Evolutionary conservation across 1,139 yeast species (phyloP), one percentile per base, ranked within the genome.

Genomic region (Taphrina flavorubra): DNA sequence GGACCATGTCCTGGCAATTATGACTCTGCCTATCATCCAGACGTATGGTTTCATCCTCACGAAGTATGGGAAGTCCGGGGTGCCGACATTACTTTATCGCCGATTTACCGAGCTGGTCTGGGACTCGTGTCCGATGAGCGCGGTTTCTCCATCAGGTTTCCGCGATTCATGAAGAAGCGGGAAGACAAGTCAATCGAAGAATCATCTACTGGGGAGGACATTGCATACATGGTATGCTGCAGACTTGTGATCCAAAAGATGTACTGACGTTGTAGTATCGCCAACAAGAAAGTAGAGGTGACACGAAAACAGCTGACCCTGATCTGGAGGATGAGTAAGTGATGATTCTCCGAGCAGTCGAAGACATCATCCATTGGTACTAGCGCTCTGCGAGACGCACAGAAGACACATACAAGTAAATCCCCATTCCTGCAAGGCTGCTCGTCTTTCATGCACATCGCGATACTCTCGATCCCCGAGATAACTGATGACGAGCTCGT

Each of bases 61-160:
- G 80, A 83, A 61, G 83, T 94, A 6, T 92, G 96, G 81, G 99
- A 94, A 78, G 97, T 94, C 0, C 83, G 92, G 71, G 90, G 97
- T 0, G 99, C 99, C 0, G 99, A 94, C 79, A 82, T 94, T 67
- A 91, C 97, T 0, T 83, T 94, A 69, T 89, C 97, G 65, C 99
- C 99, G 0, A 82, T 92, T 11, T 94, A 94, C 78, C 92, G 91
- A 75, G 97, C 98, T 0, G 98, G 73, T 6, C 57, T 72, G 25
- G 60, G 71, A 13, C 55, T 64, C 25, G 58, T 64, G 18, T 60
- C 68, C 11, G 70, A 65, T 8, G 97, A 94, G 0, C 90, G 89
- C 75, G 99, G 99, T 46, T 86, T 94, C 6, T 90, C 97, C 0
- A 81, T 94, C 70, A 82, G 99, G 74, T 94, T 94, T 75, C 99